Conservation (phyloP, 768 basidiomycete species). For the Mycena filopes region DNA sequence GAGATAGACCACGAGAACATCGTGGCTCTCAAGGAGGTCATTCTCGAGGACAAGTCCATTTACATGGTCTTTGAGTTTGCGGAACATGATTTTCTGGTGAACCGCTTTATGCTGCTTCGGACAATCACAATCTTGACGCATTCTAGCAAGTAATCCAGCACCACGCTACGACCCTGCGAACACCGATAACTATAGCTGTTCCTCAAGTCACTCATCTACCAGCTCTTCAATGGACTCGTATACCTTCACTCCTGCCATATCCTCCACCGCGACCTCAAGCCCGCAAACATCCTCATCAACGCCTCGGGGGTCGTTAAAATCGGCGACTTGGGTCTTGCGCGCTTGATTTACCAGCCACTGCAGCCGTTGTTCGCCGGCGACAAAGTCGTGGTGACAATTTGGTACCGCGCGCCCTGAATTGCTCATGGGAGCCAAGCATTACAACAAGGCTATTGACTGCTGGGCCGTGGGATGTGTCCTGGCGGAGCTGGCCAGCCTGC, state of each 20-base stretch:
- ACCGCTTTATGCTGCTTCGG: conserved; percentile 39
- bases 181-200: conserved; percentile 78
- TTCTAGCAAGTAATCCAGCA: conserved; percentile 97
- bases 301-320: conserved; percentile 93
- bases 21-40: conserved; percentile 91
- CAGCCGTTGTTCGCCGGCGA: conserved; percentile 94
- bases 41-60: conserved; percentile 97
- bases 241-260: conserved; percentile 97
- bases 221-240: conserved; percentile 92
- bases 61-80: conserved; percentile 99
- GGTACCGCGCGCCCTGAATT: conserved; percentile 99
- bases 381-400: conserved; percentile 99
- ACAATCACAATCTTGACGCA: not conserved
- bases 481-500: conserved; percentile 91
- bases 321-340: conserved; percentile 95
- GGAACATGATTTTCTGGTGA: conserved; percentile 95
- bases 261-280: conserved; percentile 97
- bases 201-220: conserved; percentile 93
- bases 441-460: conserved; percentile 95
- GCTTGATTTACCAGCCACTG: conserved; percentile 90
- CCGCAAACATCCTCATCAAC: conserved; percentile 97
- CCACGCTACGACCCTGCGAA: conserved; percentile 90
- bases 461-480: conserved; percentile 99
- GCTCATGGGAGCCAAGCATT: conserved; percentile 95
- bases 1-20: conserved; percentile 93